Conservation (phyloP, 2,329 filamentous ascomycete genomes). For the Ambrosiella beaveri region DNA sequence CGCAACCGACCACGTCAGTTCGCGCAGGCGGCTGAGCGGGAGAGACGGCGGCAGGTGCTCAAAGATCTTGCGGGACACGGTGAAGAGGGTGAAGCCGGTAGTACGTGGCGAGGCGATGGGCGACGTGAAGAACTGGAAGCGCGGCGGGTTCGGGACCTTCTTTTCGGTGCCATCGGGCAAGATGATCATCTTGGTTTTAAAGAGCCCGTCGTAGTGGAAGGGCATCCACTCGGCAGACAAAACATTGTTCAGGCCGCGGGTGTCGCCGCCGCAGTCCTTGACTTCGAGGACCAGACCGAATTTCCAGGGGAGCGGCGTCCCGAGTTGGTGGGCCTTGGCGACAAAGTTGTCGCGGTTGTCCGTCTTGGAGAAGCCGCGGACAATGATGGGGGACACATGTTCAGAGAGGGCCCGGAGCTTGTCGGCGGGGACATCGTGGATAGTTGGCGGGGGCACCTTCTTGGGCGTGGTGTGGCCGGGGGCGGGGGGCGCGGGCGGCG, state of each 20-base stretch:
- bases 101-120: slow-evolving; percentile 29
- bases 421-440: slow-evolving; percentile 26
- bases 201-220: slow-evolving; percentile 39
- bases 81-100: slow-evolving; percentile 37
- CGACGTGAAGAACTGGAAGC: slow-evolving; percentile 36
- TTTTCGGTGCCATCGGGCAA: slow-evolving; percentile 24
- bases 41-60: slow-evolving; percentile 25
- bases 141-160: slow-evolving; percentile 27
- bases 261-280: slow-evolving; percentile 28
- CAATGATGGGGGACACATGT: slow-evolving; percentile 33
- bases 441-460: slow-evolving; percentile 18
- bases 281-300: slow-evolving; percentile 35
- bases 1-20: slow-evolving; percentile 30
- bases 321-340: slow-evolving; percentile 29
- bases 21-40: slow-evolving; percentile 21
- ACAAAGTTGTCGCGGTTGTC: slow-evolving; percentile 28
- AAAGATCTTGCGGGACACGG: slow-evolving; percentile 32
- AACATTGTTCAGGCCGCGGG: slow-evolving; percentile 29
- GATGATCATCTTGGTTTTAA: slow-evolving; percentile 30
- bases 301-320: slow-evolving; percentile 32
- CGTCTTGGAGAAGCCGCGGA: slow-evolving; percentile 34
- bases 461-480: slow-evolving; percentile 10
- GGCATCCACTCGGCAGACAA: slow-evolving; percentile 38
- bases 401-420: slow-evolving; percentile 31
- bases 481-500: slow-evolving; percentile 12